Conservation (phyloP, 495 filamentous ascomycete genomes). For the Aspergillus baeticus region DNA sequence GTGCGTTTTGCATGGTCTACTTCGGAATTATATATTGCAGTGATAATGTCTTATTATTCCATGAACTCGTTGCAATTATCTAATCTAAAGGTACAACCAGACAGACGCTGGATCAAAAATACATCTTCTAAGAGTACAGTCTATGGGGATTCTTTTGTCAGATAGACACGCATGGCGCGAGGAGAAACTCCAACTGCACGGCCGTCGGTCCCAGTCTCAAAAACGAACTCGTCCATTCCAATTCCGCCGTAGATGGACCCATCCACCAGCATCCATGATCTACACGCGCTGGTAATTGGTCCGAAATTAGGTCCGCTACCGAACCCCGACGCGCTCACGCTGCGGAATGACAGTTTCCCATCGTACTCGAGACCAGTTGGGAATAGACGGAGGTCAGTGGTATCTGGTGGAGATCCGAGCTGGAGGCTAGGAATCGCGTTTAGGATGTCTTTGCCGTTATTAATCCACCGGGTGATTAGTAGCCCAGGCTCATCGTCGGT, state of each 20-base stretch:
- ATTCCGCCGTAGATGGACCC: conserved; percentile 29
- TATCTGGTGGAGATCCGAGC: neutral
- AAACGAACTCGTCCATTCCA: conserved; percentile 42
- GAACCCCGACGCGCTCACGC: conserved; percentile 33
- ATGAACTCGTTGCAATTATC: too few relatives aligned
- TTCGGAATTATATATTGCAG: too few relatives aligned
- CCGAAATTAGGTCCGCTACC: conserved; percentile 14
- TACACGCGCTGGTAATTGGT: conserved; percentile 22
- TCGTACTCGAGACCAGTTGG: conserved; percentile 36
- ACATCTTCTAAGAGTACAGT: too few relatives aligned
- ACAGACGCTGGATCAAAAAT: too few relatives aligned
- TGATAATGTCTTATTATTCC: too few relatives aligned
- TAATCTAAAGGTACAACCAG: too few relatives aligned
- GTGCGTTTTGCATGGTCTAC: too few relatives aligned
- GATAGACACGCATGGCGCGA: conserved; percentile 22
- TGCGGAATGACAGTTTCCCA: conserved; percentile 42
- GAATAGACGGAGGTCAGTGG: conserved; percentile 43
- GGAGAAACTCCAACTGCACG: conserved; percentile 27
- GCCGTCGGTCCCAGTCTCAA: conserved; percentile 30
- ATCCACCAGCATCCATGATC: conserved; percentile 30
- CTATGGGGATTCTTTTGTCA: too few relatives aligned
- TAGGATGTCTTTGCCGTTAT: conserved; percentile 40
- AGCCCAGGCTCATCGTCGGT: conserved; percentile 45
- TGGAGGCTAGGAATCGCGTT: conserved; percentile 20
- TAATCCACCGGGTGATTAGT: conserved; percentile 36